A percentile compares a stretch with the other conserved stretches of the same genome.
phyloP scores from a whole-genome alignment of 2,329 filamentous ascomycete genomes.

The Epichloe bromicola region DNA sequence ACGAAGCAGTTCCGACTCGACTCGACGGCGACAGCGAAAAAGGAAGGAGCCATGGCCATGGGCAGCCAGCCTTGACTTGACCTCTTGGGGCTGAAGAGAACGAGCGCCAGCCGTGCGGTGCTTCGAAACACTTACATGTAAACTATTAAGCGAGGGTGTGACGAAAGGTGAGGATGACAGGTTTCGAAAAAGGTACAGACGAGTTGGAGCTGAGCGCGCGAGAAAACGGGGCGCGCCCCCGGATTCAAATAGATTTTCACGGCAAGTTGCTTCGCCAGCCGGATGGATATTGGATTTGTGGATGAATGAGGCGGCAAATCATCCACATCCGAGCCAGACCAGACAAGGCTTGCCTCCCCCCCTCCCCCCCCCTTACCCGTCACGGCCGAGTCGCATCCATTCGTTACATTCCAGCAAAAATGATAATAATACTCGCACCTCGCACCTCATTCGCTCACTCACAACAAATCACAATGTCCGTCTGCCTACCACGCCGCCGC shows the following conservation, averaged over 20 bases:
- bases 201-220: not conserved
- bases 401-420: slow-evolving; percentile 1
- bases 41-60: not conserved
- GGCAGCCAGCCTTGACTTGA: not conserved
- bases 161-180: not conserved
- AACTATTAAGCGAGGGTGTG: not conserved
- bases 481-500: not conserved
- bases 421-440: not conserved
- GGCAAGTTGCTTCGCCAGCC: not conserved
- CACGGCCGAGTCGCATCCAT: not conserved
- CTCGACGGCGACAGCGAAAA: not conserved
- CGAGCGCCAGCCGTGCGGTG: not conserved
- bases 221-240: not conserved
- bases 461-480: not conserved
- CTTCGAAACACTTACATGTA: not conserved
- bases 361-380: not conserved
- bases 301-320: slow-evolving; percentile 7
- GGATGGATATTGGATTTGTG: not conserved
- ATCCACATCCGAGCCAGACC: not conserved
- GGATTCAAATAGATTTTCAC: slow-evolving; percentile 5
- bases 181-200: not conserved
- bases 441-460: too few relatives aligned
- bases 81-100: not conserved
- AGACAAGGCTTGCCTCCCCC: too few relatives aligned
- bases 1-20: not conserved